phyloP scores from a whole-genome alignment of 352 stramenopile species.

The Globisporangium uncinulatum region DNA sequence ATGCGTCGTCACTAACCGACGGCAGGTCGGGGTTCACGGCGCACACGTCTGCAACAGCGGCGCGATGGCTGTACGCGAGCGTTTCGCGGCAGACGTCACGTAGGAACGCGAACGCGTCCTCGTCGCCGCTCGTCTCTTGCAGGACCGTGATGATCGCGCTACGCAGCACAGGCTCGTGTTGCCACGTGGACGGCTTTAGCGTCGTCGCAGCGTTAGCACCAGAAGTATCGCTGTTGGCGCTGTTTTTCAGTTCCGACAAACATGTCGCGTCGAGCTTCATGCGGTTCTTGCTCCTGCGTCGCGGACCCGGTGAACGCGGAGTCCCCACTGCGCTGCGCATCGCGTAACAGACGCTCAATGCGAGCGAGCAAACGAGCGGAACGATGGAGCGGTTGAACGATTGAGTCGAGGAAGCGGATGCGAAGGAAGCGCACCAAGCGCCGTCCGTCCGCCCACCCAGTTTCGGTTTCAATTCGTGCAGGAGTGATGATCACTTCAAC shows the following conservation, averaged over 20 bases:
- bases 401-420: not conserved
- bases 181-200: constrained; percentile 1
- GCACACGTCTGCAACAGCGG: not conserved
- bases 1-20: not conserved
- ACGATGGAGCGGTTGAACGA: too few species aligned
- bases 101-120: constrained; percentile 40
- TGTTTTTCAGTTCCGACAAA: not conserved
- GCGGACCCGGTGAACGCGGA: constrained; percentile 10
- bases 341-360: not conserved
- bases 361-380: too few species aligned
- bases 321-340: not conserved
- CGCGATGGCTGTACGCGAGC: constrained; percentile 13
- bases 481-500: constrained; percentile 2
- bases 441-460: not conserved
- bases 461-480: not conserved
- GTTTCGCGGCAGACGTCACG: constrained; percentile 66
- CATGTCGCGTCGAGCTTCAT: constrained; percentile 21
- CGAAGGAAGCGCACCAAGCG: not conserved
- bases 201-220: too few species aligned
- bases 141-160: constrained; percentile 42
- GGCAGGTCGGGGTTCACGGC: not conserved
- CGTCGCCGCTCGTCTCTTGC: constrained; percentile 40
- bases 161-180: constrained; percentile 32
- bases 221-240: too few species aligned
- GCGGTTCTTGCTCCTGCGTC: constrained; percentile 13